These are phyloP conservation scores for Beta macrorhiza DNA, from an alignment of 179 eudicot genomes.

Conservation along the genomic window DNA sequence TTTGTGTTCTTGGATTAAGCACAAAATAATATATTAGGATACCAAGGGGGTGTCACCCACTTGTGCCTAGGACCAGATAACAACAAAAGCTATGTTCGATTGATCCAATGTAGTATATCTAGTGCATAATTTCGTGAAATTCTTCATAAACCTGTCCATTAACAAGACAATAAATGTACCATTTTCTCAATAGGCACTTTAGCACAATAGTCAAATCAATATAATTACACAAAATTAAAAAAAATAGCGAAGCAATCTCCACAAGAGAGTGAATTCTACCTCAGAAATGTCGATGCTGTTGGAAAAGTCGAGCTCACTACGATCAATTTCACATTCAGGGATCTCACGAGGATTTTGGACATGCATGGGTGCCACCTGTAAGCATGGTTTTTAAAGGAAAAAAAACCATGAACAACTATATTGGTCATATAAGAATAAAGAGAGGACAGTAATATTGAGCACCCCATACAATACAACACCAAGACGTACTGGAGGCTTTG, in stretches of 20 bases:
- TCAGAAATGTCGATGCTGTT: conserved; percentile 36
- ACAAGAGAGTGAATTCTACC: conserved; percentile 29
- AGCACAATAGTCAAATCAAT: background rate
- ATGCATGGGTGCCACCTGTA: conserved; percentile 43
- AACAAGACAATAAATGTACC: background rate
- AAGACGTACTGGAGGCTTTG: conserved; percentile 39
- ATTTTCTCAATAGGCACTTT: background rate
- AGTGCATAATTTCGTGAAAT: background rate
- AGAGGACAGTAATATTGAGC: background rate
- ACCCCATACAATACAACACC: background rate
- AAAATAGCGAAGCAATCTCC: background rate
- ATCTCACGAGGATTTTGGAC: conserved; percentile 31
- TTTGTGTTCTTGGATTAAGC: background rate
- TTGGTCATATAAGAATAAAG: background rate
- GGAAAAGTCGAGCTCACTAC: conserved; percentile 44
- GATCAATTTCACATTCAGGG: conserved; percentile 49
- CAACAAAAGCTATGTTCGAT: background rate
- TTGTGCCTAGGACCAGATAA: background rate
- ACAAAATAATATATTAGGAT: background rate
- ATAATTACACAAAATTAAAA: background rate
- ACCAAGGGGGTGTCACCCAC: too few relatives aligned
- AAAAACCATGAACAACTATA: background rate
- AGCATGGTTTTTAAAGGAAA: background rate
- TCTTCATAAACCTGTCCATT: background rate
- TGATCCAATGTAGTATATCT: background rate